Evolutionary conservation across 306 rosid species (phyloP), one percentile per base, ranked within the genome.

Genomic region (Fragaria iinumae): DNA sequence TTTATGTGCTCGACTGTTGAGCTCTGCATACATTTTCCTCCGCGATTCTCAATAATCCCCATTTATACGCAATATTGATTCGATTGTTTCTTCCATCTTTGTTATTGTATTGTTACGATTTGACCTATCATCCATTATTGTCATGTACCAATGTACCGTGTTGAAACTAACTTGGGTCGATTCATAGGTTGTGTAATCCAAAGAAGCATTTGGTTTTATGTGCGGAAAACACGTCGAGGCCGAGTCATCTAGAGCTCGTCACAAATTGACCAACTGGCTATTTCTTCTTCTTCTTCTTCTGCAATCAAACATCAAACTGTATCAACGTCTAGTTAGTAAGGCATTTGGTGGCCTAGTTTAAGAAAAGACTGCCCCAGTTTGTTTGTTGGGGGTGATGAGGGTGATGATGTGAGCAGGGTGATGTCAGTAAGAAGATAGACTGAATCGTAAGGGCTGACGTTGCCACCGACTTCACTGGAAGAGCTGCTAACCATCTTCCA

Each of bases 11-110:
- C 18, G 29, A 57, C 34, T 23, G 60, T 65, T 32, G 52, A 38
- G 76, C 49, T 4, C 27, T 75, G 67, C 78, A 47, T 49, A 32
- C 64, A 34, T 27, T 52, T 23, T 10, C 71, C 65, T 29, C 48
- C 27, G 29, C 2, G 57, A 25, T 25, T 27, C 27, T 27, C 27
- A 43, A 64, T 34, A 34, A 64, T 32, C 45, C 45, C 11, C 6
- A 34, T 65, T 11, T 18, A 2, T 18, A 1, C 14, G 1, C 27
- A n/a, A 25, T 10, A 11, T 59, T 32, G 65, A 59, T 59, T 23
- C 34, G 21, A 6, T 5, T 59, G 25, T 56, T 21, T 6, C 62
- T 2, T n/a, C 25, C 62, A 8, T n/a, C 27, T 6, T 43, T 18
- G 23, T 18, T 52, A 52, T 52, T 18, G 20, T 6, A 55, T n/a